Percentiles rank a stretch among this genome's conserved stretches.
Conservation (phyloP, 805 yeast genomes). For the Schwanniomyces yamadae region DNA sequence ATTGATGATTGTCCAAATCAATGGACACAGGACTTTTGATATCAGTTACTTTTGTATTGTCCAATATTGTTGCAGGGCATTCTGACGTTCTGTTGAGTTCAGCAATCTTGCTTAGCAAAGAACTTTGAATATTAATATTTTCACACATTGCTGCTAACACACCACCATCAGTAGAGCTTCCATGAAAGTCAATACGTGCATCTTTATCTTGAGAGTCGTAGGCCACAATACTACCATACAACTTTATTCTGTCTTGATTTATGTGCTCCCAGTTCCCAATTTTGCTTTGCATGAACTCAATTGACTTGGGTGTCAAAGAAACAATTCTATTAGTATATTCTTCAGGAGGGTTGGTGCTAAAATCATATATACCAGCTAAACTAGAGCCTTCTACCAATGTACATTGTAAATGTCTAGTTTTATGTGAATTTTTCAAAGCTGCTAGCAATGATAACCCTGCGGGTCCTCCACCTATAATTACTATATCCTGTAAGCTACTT, state of each 20-base stretch:
- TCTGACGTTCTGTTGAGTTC: constrained; percentile 23
- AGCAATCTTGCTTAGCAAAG: constrained; percentile 52
- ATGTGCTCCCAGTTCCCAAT: constrained; percentile 79
- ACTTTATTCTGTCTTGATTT: constrained; percentile 66
- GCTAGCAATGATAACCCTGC: constrained; percentile 89
- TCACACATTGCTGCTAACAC: constrained; percentile 81
- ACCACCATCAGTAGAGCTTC: constrained; percentile 42
- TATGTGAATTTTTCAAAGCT: constrained; percentile 69
- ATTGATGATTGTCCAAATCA: constrained; percentile 12
- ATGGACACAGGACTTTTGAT: constrained; percentile 32
- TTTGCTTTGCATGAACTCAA: constrained; percentile 54
- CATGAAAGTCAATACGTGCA: constrained; percentile 71
- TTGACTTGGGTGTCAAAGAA: constrained; percentile 80
- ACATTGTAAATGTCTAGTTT: constrained; percentile 58
- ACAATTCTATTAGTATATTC: constrained; percentile 76
- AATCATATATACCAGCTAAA: constrained; percentile 50
- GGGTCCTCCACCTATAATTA: constrained; percentile 95
- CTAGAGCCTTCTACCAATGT: constrained; percentile 73
- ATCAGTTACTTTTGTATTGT: constrained; percentile 63
- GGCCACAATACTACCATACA: constrained; percentile 78
- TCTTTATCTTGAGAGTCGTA: constrained; percentile 74
- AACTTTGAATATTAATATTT: constrained; percentile 77
- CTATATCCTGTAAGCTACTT: constrained; percentile 54
- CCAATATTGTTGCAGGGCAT: constrained; percentile 44
- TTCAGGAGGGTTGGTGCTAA: constrained; percentile 44